Evolutionary conservation across 2,329 filamentous ascomycete genomes (phyloP), one percentile per base, ranked within the genome.

Genomic region (Claviceps purpurea): DNA sequence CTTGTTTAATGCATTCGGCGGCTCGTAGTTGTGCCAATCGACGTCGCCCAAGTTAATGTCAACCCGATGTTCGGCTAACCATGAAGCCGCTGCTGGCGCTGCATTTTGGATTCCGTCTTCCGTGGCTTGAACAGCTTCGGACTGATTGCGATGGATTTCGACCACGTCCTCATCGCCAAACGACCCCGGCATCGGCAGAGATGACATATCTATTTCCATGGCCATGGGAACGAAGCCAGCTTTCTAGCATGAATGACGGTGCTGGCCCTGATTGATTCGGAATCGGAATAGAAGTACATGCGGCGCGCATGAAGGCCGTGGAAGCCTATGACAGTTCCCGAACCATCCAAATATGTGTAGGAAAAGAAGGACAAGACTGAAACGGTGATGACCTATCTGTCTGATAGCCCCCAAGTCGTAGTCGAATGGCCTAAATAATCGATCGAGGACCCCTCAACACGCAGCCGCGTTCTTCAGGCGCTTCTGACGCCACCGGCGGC

Each of bases 1-100:
- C 34, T 69, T 64, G 4, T 53, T 62, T 6, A 80, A 60, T 0
- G 66, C 69, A 11, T 60, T 57, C 0, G 77, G 77, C 4, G 74
- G 73, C 2, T 70, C 66, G 55, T 74, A 76, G 49, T 67, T 61
- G 40, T 64, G 68, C 73, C 75, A 78, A 58, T 75, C 69, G 38
- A 69, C 62, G 2, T 63, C 56, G 3, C 56, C 52, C 45, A 61
- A 54, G 16, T 65, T 61, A 24, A 61, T 56, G 2, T 60, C 54
- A 26, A 55, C 30, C 37, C 61, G 42, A n/a, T 57, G 60, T n/a
- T 59, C 58, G 18, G 43, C 52, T 4, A 54, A 57, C 59, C 60
- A 61, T 0, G 59, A 52, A 26, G 16, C 20, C 40, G 52, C 45
- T n/a, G 48, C 51, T 2, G 55, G 47, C 4, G 61, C 45, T 50